phyloP scores from a whole-genome alignment of 768 basidiomycete genomes.

The Termitomyces bulborhizus region DNA sequence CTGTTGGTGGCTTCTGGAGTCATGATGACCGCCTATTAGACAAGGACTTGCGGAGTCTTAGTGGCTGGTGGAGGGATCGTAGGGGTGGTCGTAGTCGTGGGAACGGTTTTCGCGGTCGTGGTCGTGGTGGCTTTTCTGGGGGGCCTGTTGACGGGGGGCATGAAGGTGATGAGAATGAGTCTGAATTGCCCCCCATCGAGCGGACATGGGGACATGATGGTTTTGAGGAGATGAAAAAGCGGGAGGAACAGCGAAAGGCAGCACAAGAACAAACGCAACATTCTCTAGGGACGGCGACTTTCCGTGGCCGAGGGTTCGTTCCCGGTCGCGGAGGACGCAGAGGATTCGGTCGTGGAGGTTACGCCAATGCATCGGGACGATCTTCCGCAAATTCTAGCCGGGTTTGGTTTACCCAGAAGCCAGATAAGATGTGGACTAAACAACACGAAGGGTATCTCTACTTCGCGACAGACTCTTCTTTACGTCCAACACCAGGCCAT shows the following conservation, averaged over 20 bases:
- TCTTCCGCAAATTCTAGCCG: slow-evolving; percentile 33
- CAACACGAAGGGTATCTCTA: slow-evolving; percentile 73
- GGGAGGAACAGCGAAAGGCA: slow-evolving; percentile 52
- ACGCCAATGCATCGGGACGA: slow-evolving; percentile 24
- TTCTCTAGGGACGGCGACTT: slow-evolving; percentile 28
- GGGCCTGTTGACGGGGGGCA: slow-evolving; percentile 4
- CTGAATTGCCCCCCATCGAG: slow-evolving; percentile 53
- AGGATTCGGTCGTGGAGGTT: slow-evolving; percentile 37
- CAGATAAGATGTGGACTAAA: slow-evolving; percentile 80
- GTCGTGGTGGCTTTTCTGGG: slow-evolving; percentile 41
- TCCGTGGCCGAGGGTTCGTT: slow-evolving; percentile 38
- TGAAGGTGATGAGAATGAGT: slow-evolving; percentile 11
- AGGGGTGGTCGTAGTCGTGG: slow-evolving; percentile 70
- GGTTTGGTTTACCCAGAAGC: slow-evolving; percentile 69
- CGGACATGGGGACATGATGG: slow-evolving; percentile 81
- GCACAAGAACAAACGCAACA: slow-evolving; percentile 23
- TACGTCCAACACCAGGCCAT: slow-evolving; percentile 54
- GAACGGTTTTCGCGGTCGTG: slow-evolving; percentile 54
- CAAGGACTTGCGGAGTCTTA: slow-evolving; percentile 74
- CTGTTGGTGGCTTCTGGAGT: slow-evolving; percentile 90
- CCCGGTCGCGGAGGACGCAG: slow-evolving; percentile 45
- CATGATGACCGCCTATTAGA: slow-evolving; percentile 89
- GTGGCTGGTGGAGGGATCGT: slow-evolving; percentile 82
- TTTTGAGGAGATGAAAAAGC: slow-evolving; percentile 79
- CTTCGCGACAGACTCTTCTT: slow-evolving; percentile 40